Conservation (phyloP, 148 eudicot genomes). For the Drosera capensis region DNA sequence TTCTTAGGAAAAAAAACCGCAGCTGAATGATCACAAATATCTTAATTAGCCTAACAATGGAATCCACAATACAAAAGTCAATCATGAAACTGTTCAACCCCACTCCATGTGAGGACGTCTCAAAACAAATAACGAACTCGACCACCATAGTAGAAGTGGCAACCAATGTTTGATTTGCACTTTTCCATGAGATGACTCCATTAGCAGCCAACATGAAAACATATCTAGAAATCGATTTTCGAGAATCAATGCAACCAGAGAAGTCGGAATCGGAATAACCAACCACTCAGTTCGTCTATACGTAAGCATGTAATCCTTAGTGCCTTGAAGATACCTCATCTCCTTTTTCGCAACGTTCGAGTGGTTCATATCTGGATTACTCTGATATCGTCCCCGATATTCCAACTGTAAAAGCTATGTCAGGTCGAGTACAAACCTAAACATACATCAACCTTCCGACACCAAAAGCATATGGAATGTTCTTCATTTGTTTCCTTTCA, state of each 20-base stretch:
- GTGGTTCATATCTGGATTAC: not conserved
- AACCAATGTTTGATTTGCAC: not conserved
- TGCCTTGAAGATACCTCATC: not conserved
- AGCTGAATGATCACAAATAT: not conserved
- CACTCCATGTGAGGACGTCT: not conserved
- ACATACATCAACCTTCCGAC: slow-evolving; percentile 3
- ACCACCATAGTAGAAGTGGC: not conserved
- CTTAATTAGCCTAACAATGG: not conserved
- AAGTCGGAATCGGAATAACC: not conserved
- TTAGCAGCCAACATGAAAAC: not conserved
- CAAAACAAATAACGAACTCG: not conserved
- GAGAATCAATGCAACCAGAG: no score
- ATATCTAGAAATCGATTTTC: no score
- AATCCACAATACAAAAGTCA: not conserved
- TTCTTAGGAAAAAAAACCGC: no score
- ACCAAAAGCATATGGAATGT: not conserved
- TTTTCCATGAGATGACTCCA: not conserved
- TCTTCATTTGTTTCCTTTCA: no score
- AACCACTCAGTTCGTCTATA: not conserved
- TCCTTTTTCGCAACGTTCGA: not conserved
- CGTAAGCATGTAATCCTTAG: no score
- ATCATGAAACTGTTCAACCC: not conserved
- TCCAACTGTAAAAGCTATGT: no score
- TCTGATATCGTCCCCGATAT: not conserved
- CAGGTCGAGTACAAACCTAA: not conserved